Conservation (phyloP, 331 rosid species). For the Erythrophleum ivorense region DNA sequence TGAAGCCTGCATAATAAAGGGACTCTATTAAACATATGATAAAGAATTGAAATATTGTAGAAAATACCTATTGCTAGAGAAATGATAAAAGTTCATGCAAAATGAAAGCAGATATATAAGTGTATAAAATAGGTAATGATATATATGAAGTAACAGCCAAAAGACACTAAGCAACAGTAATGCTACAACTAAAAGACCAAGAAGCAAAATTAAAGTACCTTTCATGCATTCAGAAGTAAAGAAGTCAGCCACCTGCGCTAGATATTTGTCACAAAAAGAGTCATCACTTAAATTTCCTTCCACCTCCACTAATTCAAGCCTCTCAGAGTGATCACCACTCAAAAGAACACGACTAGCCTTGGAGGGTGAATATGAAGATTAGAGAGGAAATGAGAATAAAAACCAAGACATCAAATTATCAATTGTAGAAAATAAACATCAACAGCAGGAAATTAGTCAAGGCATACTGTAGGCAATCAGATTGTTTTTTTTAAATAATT, state of each 20-base stretch:
- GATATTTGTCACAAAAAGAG: constrained; percentile 65
- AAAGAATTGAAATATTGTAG: neutral
- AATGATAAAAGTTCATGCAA: constrained; percentile 25
- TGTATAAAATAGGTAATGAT: neutral
- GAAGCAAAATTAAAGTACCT: constrained; percentile 55
- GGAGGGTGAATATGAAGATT: constrained; percentile 39
- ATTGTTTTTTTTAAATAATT: neutral
- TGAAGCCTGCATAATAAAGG: constrained; percentile 28
- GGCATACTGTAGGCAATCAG: constrained; percentile 16
- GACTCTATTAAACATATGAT: constrained; percentile 24
- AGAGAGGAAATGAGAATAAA: constrained; percentile 34
- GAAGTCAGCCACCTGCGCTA: constrained; percentile 65
- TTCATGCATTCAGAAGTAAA: constrained; percentile 51
- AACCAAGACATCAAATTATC: constrained; percentile 33
- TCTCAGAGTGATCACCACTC: constrained; percentile 72
- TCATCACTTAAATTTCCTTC: constrained; percentile 63
- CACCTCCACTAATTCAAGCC: constrained; percentile 72
- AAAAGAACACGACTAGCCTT: constrained; percentile 76
- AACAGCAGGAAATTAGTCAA: constrained; percentile 15
- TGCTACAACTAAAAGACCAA: constrained; percentile 25
- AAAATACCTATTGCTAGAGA: constrained; percentile 19
- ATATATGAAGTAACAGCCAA: constrained; percentile 10
- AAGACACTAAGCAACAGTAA: constrained; percentile 11
- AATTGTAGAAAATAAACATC: constrained; percentile 34
- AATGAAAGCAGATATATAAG: neutral